A percentile compares a stretch with the other conserved stretches of the same genome.
Evolutionary conservation across 441 rosid species (phyloP).

Genomic region (Populus tomentosa): DNA sequence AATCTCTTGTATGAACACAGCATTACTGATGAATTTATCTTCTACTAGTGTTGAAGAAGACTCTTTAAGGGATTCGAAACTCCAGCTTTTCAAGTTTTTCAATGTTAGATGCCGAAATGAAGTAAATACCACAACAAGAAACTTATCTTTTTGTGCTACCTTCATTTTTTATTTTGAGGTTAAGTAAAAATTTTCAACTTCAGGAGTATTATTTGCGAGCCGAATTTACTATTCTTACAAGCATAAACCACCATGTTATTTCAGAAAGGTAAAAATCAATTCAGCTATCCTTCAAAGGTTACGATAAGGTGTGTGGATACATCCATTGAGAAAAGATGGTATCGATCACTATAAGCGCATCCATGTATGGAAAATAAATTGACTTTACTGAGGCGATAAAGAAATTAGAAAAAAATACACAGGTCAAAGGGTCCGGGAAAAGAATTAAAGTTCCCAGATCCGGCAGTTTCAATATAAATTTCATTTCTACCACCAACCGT

Average conservation of each 20-base stretch:
- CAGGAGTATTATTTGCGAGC: no score
- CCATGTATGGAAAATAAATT: not conserved
- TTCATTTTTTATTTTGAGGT: not conserved
- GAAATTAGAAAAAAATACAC: not conserved
- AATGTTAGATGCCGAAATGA: no score
- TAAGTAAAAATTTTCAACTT: no score
- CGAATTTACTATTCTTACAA: not conserved
- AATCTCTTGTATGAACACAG: no score
- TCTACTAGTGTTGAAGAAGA: no score
- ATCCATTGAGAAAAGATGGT: not conserved
- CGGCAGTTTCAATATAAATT: not conserved
- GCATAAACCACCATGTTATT: not conserved
- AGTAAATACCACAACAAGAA: no score
- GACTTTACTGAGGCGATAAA: not conserved
- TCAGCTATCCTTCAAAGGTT: not conserved
- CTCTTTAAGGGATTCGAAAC: not conserved
- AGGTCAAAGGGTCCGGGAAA: not conserved
- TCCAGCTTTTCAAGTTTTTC: not conserved
- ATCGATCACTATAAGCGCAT: not conserved
- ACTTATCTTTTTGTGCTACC: not conserved
- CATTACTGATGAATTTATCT: no score
- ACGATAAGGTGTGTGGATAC: not conserved
- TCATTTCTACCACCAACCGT: slow-evolving; percentile 12
- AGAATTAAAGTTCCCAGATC: not conserved
- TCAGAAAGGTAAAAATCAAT: not conserved